Conservation (phyloP, 1,139 yeast species). For the Sugiyamaella japonica region DNA sequence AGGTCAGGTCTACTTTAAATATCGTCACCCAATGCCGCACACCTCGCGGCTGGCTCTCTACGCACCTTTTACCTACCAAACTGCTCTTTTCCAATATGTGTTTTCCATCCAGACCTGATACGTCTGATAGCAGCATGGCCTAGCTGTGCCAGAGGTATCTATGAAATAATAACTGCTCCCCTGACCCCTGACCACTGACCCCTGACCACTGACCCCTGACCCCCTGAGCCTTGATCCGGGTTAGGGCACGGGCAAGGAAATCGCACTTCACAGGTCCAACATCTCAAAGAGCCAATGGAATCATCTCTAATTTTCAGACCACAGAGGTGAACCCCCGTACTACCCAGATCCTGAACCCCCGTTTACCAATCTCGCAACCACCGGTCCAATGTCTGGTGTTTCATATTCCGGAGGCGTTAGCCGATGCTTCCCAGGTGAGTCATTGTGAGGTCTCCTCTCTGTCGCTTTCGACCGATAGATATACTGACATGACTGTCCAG, state of each 20-base stretch:
- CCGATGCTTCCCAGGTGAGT: slow-evolving; percentile 49
- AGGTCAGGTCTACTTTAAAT: too few relatives aligned
- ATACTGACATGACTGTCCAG: slow-evolving; percentile 26
- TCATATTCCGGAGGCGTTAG: slow-evolving; percentile 50
- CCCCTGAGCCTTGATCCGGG: background rate
- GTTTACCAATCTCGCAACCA: background rate
- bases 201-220: too few relatives aligned
- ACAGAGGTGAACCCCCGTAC: too few relatives aligned
- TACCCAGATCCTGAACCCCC: background rate
- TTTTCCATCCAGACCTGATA: too few relatives aligned
- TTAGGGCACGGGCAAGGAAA: slow-evolving; percentile 12
- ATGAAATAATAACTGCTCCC: too few relatives aligned
- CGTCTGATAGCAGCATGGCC: too few relatives aligned
- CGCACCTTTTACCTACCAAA: too few relatives aligned
- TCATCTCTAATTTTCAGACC: slow-evolving; percentile 4
- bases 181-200: too few relatives aligned
- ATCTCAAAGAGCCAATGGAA: slow-evolving; percentile 10
- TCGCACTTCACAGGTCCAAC: background rate
- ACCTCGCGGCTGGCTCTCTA: too few relatives aligned
- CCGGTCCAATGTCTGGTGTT: slow-evolving; percentile 15
- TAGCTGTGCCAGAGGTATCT: too few relatives aligned
- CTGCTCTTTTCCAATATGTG: too few relatives aligned
- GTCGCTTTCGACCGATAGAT: background rate
- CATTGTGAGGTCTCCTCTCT: background rate
- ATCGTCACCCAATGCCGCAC: too few relatives aligned